These are phyloP conservation scores for Diphasiastrum complanatum DNA, from an alignment of 83 land plant species.

Conservation along the genomic window DNA sequence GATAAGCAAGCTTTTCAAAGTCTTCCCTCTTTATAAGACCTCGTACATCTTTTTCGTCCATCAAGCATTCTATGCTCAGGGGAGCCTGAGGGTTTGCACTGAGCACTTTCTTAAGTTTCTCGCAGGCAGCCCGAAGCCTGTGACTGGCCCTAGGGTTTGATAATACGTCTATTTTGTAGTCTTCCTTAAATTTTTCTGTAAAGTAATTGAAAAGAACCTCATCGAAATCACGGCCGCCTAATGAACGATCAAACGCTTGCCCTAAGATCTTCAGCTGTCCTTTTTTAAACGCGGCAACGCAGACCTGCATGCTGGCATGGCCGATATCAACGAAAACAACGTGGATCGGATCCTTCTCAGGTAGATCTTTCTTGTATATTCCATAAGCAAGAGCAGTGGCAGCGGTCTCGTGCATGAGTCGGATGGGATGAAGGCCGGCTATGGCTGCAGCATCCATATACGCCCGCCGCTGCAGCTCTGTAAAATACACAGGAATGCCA, in stretches of 20 bases:
- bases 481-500: slow-evolving; percentile 74
- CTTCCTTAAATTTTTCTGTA: slow-evolving; percentile 58
- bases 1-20: slow-evolving; percentile 54
- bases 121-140: slow-evolving; percentile 62
- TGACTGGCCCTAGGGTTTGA: slow-evolving; percentile 60
- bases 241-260: slow-evolving; percentile 58
- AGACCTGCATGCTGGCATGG: slow-evolving; percentile 72
- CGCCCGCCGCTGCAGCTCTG: slow-evolving; percentile 71
- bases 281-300: slow-evolving; percentile 63
- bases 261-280: slow-evolving; percentile 63
- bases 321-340: slow-evolving; percentile 83
- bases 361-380: slow-evolving; percentile 73
- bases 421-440: slow-evolving; percentile 63
- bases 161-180: slow-evolving; percentile 55
- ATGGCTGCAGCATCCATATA: slow-evolving; percentile 77
- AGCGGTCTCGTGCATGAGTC: slow-evolving; percentile 70
- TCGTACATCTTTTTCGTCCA: slow-evolving; percentile 86
- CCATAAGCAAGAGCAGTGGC: slow-evolving; percentile 87
- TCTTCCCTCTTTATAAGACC: slow-evolving; percentile 75
- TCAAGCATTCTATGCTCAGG: slow-evolving; percentile 70
- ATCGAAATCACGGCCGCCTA: slow-evolving; percentile 85
- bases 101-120: slow-evolving; percentile 75
- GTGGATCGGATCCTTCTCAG: slow-evolving; percentile 54
- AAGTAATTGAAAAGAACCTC: slow-evolving; percentile 69
- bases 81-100: slow-evolving; percentile 88